phyloP scores from a whole-genome alignment of 441 rosid species.

The Corymbia calophylla region DNA sequence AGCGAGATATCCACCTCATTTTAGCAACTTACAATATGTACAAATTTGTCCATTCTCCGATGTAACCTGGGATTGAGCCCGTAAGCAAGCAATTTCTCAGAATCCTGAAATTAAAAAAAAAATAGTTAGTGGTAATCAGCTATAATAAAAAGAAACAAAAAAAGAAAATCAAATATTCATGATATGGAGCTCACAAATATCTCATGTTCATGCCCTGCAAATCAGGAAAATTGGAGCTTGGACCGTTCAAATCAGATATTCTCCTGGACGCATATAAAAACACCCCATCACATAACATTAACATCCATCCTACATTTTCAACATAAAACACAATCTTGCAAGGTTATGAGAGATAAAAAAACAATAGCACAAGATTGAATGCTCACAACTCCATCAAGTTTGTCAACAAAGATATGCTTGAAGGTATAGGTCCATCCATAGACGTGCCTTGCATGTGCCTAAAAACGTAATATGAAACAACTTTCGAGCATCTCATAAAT shows the following conservation, averaged over 20 bases:
- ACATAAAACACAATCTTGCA: not conserved
- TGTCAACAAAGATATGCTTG: conserved; percentile 39
- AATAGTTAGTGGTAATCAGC: not conserved
- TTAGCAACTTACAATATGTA: conserved; percentile 45
- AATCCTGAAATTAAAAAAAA: conserved; percentile 25
- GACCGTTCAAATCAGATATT: conserved; percentile 64
- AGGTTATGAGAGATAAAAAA: not conserved
- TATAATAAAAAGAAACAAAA: not conserved
- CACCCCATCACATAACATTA: not conserved
- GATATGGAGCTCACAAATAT: conserved; percentile 41
- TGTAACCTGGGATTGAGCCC: conserved; percentile 36
- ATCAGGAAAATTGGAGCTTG: conserved; percentile 44
- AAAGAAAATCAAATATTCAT: not conserved
- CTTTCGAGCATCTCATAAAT: not conserved
- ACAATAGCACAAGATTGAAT: not conserved
- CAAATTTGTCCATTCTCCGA: conserved; percentile 27
- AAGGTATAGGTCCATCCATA: conserved; percentile 82
- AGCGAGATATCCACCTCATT: not conserved
- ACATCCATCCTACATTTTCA: not conserved
- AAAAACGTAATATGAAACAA: not conserved
- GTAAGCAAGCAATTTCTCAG: conserved; percentile 58
- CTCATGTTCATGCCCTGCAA: conserved; percentile 17
- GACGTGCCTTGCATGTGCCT: conserved; percentile 83
- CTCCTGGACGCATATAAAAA: conserved; percentile 31
- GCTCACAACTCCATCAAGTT: conserved; percentile 48